Conservation (phyloP, 2,329 filamentous ascomycete species). For the Trichoderma sp. region DNA sequence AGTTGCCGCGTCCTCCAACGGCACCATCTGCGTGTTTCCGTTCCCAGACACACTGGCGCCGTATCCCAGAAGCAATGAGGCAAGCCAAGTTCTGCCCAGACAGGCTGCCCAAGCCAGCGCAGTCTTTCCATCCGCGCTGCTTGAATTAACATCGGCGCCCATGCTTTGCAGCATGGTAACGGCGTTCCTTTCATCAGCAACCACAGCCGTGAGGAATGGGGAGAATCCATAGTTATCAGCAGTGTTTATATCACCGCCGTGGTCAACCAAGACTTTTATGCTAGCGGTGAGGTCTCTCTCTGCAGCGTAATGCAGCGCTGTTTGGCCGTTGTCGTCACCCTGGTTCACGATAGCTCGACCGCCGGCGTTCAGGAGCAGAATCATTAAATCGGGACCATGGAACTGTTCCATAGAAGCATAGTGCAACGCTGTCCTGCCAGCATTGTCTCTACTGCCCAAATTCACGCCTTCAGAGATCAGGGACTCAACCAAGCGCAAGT, state of each 20-base stretch:
- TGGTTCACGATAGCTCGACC: neutral
- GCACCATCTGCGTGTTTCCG: neutral
- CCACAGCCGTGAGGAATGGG: conserved; percentile 2
- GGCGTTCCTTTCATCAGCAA: neutral
- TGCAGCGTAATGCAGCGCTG: neutral
- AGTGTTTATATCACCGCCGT: neutral
- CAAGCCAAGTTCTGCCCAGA: neutral
- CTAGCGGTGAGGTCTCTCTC: neutral
- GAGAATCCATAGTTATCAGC: neutral
- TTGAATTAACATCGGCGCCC: neutral
- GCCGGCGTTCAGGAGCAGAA: neutral
- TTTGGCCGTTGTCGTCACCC: neutral
- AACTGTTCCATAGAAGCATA: neutral
- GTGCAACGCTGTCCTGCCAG: neutral
- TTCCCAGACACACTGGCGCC: neutral
- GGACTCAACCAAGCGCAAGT: neutral
- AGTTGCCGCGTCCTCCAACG: neutral
- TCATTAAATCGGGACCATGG: neutral
- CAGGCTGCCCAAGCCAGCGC: conserved; percentile 2
- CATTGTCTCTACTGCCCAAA: neutral
- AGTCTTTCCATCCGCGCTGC: neutral
- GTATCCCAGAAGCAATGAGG: neutral
- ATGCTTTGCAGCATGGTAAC: neutral
- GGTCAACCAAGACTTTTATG: neutral
- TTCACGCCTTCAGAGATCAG: conserved; percentile 8